Base-by-base conservation (phyloP, 2,329 filamentous ascomycete species). In the Drechslerella dactyloides region DNA sequence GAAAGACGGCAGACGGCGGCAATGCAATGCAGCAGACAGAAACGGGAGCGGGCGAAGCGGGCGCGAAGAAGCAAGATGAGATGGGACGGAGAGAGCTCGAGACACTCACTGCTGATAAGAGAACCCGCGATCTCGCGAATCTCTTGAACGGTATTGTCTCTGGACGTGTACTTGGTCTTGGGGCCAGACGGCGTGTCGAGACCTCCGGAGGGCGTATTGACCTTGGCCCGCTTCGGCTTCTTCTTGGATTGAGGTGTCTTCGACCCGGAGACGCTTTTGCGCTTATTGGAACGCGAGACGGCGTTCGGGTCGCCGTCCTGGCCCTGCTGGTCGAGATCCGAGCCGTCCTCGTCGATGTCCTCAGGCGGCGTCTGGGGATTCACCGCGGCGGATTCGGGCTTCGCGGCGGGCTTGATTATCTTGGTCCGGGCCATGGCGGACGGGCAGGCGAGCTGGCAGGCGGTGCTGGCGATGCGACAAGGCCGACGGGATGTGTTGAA, bases 161-260 rank as follows among this genome's bases (percentile, higher is more conserved):
- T 53, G 46, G 66, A 70, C 59, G 66, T 70, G 60, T 70, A 70
- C 42, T 70, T 70, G 37, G 66, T 70, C 54, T 64, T 64, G 11
- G 66, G 59, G 6, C 54, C 66, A 35, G 66, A 59, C 8, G 66
- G 66, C 17, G 66, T 57, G 46, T 70, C 66, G 46, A 60, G 46
- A 60, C 66, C 59, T 50, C 59, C 66, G 66, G 59, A 42, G 7
- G 66, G 66, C 54, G 66, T 59, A 64, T 59, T 57, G 48, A 62
- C 58, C 30, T 70, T 70, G 13, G 66, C 53, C 17, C 66, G 63
- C 66, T 70, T 70, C 40, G 65, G 58, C 50, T 70, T 70, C 59
- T 70, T 70, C 59, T 70, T 70, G 15, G 66, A 70, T 30, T 70
- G 53, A 55, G 66, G 66, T 24, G 66, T 70, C 66, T 70, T 69